Conservation (phyloP, 768 basidiomycete genomes). For the Collybia mongolica region DNA sequence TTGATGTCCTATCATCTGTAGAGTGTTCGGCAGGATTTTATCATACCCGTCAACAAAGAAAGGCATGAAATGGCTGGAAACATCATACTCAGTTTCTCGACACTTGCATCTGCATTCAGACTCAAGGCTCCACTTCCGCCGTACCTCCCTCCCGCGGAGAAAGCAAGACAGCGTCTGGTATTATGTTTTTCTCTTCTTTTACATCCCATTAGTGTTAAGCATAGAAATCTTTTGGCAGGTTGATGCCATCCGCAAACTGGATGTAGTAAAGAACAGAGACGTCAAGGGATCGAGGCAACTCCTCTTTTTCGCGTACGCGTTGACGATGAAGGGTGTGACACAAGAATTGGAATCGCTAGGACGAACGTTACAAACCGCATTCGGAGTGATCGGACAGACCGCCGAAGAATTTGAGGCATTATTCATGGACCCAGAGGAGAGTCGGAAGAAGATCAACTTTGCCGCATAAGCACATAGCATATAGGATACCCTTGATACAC, state of each 20-base stretch:
- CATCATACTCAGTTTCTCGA: constrained; percentile 87
- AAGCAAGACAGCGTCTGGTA: constrained; percentile 77
- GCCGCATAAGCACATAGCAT: constrained; percentile 12
- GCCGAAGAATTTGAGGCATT: constrained; percentile 81
- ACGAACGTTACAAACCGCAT: constrained; percentile 77
- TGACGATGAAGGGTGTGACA: constrained; percentile 94
- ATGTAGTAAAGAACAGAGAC: constrained; percentile 85
- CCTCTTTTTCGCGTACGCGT: constrained; percentile 90
- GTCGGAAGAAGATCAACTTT: constrained; percentile 18
- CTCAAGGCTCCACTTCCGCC: constrained; percentile 94
- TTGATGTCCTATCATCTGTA: constrained; percentile 25
- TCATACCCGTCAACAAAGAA: constrained; percentile 86
- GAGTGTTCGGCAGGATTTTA: constrained; percentile 84
- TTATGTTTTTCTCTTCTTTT: constrained; percentile 22
- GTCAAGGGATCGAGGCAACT: constrained; percentile 82
- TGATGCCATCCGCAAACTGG: constrained; percentile 75
- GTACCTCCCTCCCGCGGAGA: constrained; percentile 91
- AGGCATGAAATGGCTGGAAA: constrained; percentile 94
- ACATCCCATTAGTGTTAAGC: not conserved
- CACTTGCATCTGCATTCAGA: constrained; percentile 74
- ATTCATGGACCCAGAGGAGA: constrained; percentile 43
- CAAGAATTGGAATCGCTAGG: constrained; percentile 86
- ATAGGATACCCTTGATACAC: not conserved
- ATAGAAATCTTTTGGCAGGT: constrained; percentile 44
- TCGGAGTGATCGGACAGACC: constrained; percentile 87